Conservation (phyloP, 2,329 filamentous ascomycete species). For the Cladosporium sp. region DNA sequence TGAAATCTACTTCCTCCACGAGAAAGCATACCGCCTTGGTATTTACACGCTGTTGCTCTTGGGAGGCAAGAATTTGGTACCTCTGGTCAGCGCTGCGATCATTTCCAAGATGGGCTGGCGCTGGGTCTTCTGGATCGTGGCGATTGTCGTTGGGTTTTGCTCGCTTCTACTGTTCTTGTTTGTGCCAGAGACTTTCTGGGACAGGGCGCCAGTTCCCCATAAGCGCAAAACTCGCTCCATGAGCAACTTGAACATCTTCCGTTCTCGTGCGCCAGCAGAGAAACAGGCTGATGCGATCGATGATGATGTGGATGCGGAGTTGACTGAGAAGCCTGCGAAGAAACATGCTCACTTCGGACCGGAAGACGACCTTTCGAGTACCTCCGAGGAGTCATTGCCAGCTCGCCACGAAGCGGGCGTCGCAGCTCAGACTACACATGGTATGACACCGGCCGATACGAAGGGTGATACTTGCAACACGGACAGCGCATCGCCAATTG, state of each 20-base stretch:
- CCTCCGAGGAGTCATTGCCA: not conserved
- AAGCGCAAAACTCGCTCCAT: not conserved
- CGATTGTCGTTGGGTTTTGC: slow-evolving; percentile 74
- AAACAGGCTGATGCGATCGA: not conserved
- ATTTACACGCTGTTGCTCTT: slow-evolving; percentile 89
- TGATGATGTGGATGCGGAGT: not conserved
- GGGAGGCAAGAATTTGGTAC: slow-evolving; percentile 81
- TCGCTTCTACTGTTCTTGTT: slow-evolving; percentile 79
- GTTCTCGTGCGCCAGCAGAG: not conserved
- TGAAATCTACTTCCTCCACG: slow-evolving; percentile 94
- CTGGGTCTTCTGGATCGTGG: slow-evolving; percentile 64
- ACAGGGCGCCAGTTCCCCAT: slow-evolving; percentile 67
- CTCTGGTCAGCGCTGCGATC: slow-evolving; percentile 81
- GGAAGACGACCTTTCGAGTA: slow-evolving; percentile 17
- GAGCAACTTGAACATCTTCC: not conserved
- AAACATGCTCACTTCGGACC: slow-evolving; percentile 29
- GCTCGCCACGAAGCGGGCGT: too few relatives aligned
- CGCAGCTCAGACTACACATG: not conserved
- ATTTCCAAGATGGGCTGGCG: slow-evolving; percentile 80
- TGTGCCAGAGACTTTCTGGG: slow-evolving; percentile 95
- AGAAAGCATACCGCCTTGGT: slow-evolving; percentile 87
- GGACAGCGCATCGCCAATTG: not conserved
- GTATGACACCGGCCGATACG: not conserved
- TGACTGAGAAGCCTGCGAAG: slow-evolving; percentile 14
- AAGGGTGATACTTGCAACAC: not conserved